phyloP scores from a whole-genome alignment of 495 filamentous ascomycete species.

The Acidiella bohemica region DNA sequence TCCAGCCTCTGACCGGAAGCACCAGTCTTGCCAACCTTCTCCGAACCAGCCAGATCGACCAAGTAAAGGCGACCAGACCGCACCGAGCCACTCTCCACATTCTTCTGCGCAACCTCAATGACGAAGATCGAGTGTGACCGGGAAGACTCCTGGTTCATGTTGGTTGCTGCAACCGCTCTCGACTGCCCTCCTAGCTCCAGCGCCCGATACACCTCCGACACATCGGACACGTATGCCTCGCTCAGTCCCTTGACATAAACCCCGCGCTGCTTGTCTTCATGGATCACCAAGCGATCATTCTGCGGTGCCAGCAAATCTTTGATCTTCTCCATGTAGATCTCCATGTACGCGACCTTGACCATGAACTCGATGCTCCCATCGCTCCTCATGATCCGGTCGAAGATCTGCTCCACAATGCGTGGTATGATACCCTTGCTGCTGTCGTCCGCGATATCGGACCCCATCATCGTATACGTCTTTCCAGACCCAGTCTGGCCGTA shows the following conservation, averaged over 20 bases:
- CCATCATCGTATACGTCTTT: constrained; percentile 99
- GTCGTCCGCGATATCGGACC: constrained; percentile 85
- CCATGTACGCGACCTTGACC: constrained; percentile 96
- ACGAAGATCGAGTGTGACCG: constrained; percentile 98
- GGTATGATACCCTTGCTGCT: constrained; percentile 85
- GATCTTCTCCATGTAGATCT: constrained; percentile 99
- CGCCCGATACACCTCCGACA: constrained; percentile 91
- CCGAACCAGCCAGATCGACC: constrained; percentile 93
- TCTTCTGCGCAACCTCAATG: constrained; percentile 94
- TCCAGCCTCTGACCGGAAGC: constrained; percentile 95
- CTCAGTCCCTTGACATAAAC: constrained; percentile 94
- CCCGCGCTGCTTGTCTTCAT: constrained; percentile 91
- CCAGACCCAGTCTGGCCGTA: constrained; percentile 98
- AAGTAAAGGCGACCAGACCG: constrained; percentile 95
- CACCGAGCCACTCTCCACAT: constrained; percentile 87
- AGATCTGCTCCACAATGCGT: constrained; percentile 95
- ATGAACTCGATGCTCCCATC: constrained; percentile 95
- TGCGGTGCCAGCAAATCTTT: constrained; percentile 80
- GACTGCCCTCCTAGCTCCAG: constrained; percentile 86
- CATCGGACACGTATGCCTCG: constrained; percentile 91
- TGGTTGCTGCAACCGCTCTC: constrained; percentile 90
- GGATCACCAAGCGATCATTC: constrained; percentile 91
- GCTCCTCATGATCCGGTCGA: constrained; percentile 79
- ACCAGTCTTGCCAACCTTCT: constrained; percentile 97
- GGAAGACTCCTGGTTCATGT: constrained; percentile 99